Evolutionary conservation across 257 asterid genomes (phyloP).

Genomic region (Cruciata laevipes): DNA sequence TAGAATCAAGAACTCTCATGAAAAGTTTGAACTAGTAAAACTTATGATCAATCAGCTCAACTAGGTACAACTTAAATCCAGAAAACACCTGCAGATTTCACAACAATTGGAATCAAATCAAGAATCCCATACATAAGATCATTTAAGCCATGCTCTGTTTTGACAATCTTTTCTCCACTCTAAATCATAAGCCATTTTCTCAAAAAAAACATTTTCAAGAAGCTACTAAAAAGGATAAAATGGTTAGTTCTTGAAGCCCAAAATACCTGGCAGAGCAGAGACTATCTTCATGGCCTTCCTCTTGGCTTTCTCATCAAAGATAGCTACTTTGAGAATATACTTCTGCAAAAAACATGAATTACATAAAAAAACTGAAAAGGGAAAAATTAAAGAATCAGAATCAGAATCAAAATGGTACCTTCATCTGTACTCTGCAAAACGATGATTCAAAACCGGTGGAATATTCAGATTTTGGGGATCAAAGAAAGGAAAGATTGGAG

Average conservation of each 20-base stretch:
- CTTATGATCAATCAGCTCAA: not conserved
- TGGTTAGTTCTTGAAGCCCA: not conserved
- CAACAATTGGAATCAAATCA: no score
- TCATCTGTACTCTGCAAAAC: slow-evolving; percentile 23
- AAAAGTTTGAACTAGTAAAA: not conserved
- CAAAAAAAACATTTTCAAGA: not conserved
- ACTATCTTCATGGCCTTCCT: slow-evolving; percentile 77
- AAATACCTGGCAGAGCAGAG: slow-evolving; percentile 61
- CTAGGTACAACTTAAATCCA: no score
- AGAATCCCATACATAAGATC: no score
- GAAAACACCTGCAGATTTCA: no score
- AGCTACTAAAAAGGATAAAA: not conserved
- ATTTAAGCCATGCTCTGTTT: not conserved
- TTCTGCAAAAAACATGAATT: slow-evolving; percentile 36
- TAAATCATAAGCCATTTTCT: not conserved
- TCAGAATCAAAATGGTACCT: slow-evolving; percentile 34
- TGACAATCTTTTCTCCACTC: not conserved
- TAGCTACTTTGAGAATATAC: slow-evolving; percentile 60
- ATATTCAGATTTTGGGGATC: slow-evolving; percentile 7
- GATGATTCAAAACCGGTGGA: not conserved
- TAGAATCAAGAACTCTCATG: not conserved
- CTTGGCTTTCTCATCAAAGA: slow-evolving; percentile 53
- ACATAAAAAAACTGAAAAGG: slow-evolving; percentile 11
- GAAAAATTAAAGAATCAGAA: slow-evolving; percentile 15
- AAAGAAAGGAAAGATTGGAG: slow-evolving; percentile 11